Conservation (phyloP, 225 moss, liverwort and hornwort species). For the Pseudoscleropodium purum region DNA sequence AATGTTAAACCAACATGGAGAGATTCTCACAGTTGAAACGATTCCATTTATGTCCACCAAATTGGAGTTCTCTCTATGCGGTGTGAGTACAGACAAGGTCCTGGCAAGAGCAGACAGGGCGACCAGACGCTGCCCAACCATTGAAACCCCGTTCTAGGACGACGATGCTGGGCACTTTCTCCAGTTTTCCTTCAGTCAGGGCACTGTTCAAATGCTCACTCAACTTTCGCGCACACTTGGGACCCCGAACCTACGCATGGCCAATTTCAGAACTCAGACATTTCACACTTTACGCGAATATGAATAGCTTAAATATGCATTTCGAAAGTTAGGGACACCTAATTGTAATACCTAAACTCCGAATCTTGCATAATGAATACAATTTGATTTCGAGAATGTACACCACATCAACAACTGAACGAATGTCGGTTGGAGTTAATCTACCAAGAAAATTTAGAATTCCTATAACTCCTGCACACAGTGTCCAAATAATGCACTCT, state of each 20-base stretch:
- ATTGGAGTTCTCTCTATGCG: not conserved
- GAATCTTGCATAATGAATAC: not conserved
- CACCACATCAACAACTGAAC: not conserved
- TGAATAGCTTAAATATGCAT: not conserved
- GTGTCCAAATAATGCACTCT: not conserved
- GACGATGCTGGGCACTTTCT: constrained; percentile 47
- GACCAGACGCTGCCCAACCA: constrained; percentile 73
- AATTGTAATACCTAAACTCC: not conserved
- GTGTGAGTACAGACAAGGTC: constrained; percentile 29
- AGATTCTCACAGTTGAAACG: not conserved
- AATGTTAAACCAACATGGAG: not conserved
- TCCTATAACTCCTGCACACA: not conserved
- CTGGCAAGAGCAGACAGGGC: constrained; percentile 71
- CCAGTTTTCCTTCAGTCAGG: constrained; percentile 11
- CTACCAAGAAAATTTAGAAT: not conserved
- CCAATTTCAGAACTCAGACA: not conserved
- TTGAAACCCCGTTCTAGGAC: constrained; percentile 72
- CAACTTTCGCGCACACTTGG: constrained; percentile 66
- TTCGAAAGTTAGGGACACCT: not conserved
- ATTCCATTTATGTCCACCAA: not conserved
- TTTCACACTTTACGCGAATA: not conserved
- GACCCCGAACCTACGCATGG: constrained; percentile 61
- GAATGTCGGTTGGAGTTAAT: not conserved
- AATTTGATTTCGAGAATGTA: not conserved
- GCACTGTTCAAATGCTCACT: constrained; percentile 45